Conservation (phyloP, 345 rosid species). For the Microcos paniculata region DNA sequence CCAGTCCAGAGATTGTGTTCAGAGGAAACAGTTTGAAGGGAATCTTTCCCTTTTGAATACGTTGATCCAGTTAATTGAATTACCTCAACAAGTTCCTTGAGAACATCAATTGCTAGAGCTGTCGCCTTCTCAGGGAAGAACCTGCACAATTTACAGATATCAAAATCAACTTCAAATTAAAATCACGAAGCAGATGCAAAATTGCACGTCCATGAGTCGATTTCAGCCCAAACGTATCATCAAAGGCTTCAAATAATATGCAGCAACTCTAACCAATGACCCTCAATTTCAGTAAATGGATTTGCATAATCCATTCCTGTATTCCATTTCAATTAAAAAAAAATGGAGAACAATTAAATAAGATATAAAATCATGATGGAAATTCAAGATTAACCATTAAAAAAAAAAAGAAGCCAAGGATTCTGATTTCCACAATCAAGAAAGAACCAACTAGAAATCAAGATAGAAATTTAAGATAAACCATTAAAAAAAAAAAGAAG, state of each 20-base stretch:
- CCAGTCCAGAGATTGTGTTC: background rate
- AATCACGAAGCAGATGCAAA: background rate
- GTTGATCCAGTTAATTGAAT: background rate
- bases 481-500: background rate
- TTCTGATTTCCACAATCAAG: background rate
- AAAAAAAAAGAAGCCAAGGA: background rate
- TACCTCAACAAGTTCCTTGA: constrained; percentile 68
- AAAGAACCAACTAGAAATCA: background rate
- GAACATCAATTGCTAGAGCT: constrained; percentile 56
- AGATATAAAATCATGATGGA: background rate
- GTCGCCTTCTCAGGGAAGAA: constrained; percentile 83
- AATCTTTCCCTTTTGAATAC: background rate
- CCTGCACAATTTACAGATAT: constrained; percentile 45
- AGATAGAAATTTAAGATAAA: background rate
- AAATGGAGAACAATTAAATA: too few relatives aligned
- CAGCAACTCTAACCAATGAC: background rate
- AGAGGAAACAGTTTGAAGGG: background rate
- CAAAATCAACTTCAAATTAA: constrained; percentile 11
- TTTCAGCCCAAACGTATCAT: background rate
- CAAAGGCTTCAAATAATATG: background rate
- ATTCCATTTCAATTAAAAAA: background rate
- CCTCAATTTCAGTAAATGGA: background rate
- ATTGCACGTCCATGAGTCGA: background rate
- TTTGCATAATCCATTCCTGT: background rate
- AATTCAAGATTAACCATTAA: background rate